These are phyloP conservation scores for Miamiensis avidus DNA, from an alignment of 169 alveolate species.

Conservation along the genomic window DNA sequence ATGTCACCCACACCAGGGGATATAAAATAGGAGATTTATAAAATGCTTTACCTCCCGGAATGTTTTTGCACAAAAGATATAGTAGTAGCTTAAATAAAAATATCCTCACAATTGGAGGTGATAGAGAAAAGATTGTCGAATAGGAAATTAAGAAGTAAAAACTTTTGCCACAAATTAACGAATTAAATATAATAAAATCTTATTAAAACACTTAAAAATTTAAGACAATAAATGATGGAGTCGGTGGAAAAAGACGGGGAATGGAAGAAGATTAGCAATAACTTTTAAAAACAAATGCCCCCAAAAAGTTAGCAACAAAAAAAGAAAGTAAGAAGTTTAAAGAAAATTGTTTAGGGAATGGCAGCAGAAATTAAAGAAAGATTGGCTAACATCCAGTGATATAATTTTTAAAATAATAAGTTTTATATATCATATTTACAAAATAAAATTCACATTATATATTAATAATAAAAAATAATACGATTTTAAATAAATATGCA, in stretches of 20 bases:
- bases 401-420: too few species aligned
- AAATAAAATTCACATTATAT: too few species aligned
- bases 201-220: too few species aligned
- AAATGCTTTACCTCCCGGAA: not conserved
- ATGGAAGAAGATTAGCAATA: not conserved
- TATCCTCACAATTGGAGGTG: not conserved
- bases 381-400: not conserved
- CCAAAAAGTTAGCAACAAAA: not conserved
- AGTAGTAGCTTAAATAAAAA: too few species aligned
- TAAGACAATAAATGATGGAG: not conserved
- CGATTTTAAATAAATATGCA: too few species aligned
- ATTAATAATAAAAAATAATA: too few species aligned
- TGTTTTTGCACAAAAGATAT: not conserved
- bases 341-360: not conserved
- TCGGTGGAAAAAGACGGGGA: not conserved
- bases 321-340: not conserved
- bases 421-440: too few species aligned
- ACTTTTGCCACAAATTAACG: too few species aligned
- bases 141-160: not conserved
- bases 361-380: not conserved
- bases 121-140: not conserved
- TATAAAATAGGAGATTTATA: not conserved
- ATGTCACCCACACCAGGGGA: not conserved
- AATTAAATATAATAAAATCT: too few species aligned
- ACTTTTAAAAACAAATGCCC: not conserved